Base-by-base conservation (phyloP, 2,329 filamentous ascomycete genomes). In the Harringtonia aguacate region DNA sequence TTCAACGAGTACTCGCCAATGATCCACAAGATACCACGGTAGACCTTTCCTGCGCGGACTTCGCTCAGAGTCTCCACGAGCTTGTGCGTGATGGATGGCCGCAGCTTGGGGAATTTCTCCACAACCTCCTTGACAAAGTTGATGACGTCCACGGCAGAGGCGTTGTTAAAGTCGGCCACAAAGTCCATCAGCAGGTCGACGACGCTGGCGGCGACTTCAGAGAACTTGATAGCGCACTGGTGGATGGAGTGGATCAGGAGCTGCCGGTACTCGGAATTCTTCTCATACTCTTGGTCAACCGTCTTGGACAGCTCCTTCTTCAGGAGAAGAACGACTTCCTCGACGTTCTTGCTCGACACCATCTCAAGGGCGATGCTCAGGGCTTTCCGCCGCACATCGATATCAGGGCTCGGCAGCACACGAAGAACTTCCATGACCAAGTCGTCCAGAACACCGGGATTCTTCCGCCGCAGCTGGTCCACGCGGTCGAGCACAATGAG, bases 291-390 rank as follows among this genome's bases (percentile, higher is more conserved):
- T 63, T 97, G 89, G 57, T 98, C 89, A 36, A 97, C 87, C 0
- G 92, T 98, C 74, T 97, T 98, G 50, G 87, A 81, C 24, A 98
- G 77, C 61, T 98, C 92, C 64, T 98, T 98, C 72, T 98, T 98
- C 48, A 98, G 72, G 1, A 98, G 73, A 57, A 97, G 77, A 20
- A 98, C 86, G 14, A 98, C 92, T 58, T 98, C 92, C 60, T 97
- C 92, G 8, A 98, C 89, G 52, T 98, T 98, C 69, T 95, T 94
- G 75, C 89, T 95, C 0, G 90, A 92, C 6, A 98, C 87, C 92
- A 98, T 97, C 52, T 95, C 89, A 61, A 98, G 72, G 13, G 89
- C 89, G 56, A 98, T 86, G 45, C 78, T 74, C 24, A 98, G 75
- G 15, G 90, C 88, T 66, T 97, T 97, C 63, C 82, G 82, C 56